Evolutionary conservation across 2,329 filamentous ascomycete genomes (phyloP).

Genomic region (Zelopaecilomyces penicillatus): DNA sequence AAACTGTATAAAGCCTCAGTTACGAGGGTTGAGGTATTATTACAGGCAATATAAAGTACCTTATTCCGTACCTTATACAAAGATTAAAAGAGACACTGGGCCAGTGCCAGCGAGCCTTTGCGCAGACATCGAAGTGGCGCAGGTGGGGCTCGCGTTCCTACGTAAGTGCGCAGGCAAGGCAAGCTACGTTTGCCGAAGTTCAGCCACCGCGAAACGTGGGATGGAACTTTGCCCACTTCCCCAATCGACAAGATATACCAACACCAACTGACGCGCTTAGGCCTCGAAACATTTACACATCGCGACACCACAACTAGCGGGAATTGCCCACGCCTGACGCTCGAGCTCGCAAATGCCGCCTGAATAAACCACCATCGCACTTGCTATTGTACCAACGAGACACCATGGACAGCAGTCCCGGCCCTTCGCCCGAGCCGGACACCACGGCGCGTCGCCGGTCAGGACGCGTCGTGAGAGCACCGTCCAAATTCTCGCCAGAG

Average conservation of each 20-base stretch:
- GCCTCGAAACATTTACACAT: not conserved
- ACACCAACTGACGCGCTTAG: conserved; percentile 8
- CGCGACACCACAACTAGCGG: conserved; percentile 1
- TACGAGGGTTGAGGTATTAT: too few species aligned
- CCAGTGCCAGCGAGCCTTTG: too few species aligned
- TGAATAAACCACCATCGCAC: conserved; percentile 18
- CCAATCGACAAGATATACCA: not conserved
- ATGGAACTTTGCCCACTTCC: not conserved
- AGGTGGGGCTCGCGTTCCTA: too few species aligned
- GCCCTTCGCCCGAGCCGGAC: conserved; percentile 42
- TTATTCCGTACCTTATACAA: too few species aligned
- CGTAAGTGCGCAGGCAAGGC: too few species aligned
- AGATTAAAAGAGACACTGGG: too few species aligned
- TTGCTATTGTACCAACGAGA: conserved; percentile 21
- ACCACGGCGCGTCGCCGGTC: conserved; percentile 55
- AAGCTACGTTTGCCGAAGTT: not conserved
- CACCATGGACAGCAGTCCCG: conserved; percentile 47
- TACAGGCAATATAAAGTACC: too few species aligned
- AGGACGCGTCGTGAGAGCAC: conserved; percentile 56
- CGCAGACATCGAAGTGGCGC: too few species aligned
- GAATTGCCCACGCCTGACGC: conserved; percentile 3
- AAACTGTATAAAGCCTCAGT: too few species aligned
- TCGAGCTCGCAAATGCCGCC: conserved; percentile 2
- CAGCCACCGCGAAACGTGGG: conserved; percentile 4
- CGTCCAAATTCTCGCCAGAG: conserved; percentile 52